Evolutionary conservation across 192 early-diverging fungal species (phyloP).

Genomic region (Coemansia sp.): DNA sequence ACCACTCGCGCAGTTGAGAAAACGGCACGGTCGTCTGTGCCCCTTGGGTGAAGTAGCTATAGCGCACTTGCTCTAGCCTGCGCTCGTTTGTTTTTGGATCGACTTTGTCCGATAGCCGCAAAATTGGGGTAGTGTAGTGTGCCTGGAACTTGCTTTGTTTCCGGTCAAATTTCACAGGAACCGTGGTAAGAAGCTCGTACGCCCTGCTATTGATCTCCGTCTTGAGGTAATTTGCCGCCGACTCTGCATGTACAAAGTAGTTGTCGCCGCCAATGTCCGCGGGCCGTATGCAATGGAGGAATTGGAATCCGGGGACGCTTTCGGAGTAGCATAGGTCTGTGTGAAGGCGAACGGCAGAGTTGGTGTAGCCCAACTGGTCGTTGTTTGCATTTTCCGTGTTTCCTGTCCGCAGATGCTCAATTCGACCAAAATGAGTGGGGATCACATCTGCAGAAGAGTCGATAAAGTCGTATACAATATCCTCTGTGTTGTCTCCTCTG

Average conservation of each 20-base stretch:
- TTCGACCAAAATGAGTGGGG: constrained; percentile 55
- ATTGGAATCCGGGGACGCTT: constrained; percentile 51
- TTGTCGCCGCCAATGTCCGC: constrained; percentile 54
- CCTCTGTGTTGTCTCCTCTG: constrained; percentile 48
- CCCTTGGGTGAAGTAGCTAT: constrained; percentile 56
- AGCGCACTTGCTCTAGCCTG: constrained; percentile 46
- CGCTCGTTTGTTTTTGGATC: constrained; percentile 29
- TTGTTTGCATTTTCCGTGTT: constrained; percentile 56
- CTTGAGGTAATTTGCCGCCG: constrained; percentile 56
- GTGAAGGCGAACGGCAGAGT: constrained; percentile 50
- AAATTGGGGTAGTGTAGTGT: constrained; percentile 35
- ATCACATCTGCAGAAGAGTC: constrained; percentile 45
- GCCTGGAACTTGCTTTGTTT: constrained; percentile 56
- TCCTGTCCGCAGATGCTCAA: constrained; percentile 56
- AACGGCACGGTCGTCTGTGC: constrained; percentile 50
- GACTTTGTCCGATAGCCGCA: constrained; percentile 31
- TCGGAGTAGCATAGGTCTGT: constrained; percentile 54
- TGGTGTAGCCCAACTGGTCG: constrained; percentile 58
- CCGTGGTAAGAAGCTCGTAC: constrained; percentile 54
- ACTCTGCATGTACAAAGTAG: constrained; percentile 58
- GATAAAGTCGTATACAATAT: constrained; percentile 59
- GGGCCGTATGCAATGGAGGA: constrained; percentile 55
- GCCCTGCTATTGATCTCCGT: constrained; percentile 50
- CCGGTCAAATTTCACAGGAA: constrained; percentile 54
- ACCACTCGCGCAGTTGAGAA: constrained; percentile 52